phyloP scores from a whole-genome alignment of 306 rosid genomes.

The Glycine latifolia region DNA sequence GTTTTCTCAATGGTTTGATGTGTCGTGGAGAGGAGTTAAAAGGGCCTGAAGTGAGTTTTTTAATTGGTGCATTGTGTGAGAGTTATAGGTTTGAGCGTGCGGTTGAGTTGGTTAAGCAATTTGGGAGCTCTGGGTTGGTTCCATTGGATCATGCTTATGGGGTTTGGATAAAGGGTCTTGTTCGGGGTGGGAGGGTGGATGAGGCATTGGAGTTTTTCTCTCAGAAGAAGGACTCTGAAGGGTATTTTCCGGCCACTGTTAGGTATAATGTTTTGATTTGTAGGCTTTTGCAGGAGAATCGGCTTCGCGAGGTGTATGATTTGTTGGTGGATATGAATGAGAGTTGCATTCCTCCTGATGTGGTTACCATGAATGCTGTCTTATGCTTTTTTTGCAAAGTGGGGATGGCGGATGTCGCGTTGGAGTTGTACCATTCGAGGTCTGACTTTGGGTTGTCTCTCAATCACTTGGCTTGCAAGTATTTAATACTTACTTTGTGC shows the following conservation, averaged over 20 bases:
- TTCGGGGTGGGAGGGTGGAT: slow-evolving; percentile 60
- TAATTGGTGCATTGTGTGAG: slow-evolving; percentile 67
- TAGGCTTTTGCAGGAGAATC: slow-evolving; percentile 69
- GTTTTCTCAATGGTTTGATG: slow-evolving; percentile 50
- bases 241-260: slow-evolving; percentile 59
- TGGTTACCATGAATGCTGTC: slow-evolving; percentile 72
- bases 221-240: slow-evolving; percentile 58
- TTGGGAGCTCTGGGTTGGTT: slow-evolving; percentile 48
- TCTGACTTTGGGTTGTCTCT: slow-evolving; percentile 65
- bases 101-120: slow-evolving; percentile 57
- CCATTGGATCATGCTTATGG: slow-evolving; percentile 60
- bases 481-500: slow-evolving; percentile 70
- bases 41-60: slow-evolving; percentile 53
- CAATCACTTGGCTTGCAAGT: slow-evolving; percentile 70
- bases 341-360: slow-evolving; percentile 57
- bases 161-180: slow-evolving; percentile 69
- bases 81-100: slow-evolving; percentile 58
- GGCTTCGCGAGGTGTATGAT: slow-evolving; percentile 67
- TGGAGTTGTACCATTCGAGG: slow-evolving; percentile 63
- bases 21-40: slow-evolving; percentile 44
- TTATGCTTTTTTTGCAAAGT: slow-evolving; percentile 87
- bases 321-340: slow-evolving; percentile 84
- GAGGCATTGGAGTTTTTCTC: slow-evolving; percentile 66
- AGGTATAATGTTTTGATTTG: slow-evolving; percentile 68
- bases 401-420: slow-evolving; percentile 73